These are phyloP conservation scores for Lasiodiplodia sp. DNA, from an alignment of 2,329 filamentous ascomycete genomes.

Conservation along the genomic window DNA sequence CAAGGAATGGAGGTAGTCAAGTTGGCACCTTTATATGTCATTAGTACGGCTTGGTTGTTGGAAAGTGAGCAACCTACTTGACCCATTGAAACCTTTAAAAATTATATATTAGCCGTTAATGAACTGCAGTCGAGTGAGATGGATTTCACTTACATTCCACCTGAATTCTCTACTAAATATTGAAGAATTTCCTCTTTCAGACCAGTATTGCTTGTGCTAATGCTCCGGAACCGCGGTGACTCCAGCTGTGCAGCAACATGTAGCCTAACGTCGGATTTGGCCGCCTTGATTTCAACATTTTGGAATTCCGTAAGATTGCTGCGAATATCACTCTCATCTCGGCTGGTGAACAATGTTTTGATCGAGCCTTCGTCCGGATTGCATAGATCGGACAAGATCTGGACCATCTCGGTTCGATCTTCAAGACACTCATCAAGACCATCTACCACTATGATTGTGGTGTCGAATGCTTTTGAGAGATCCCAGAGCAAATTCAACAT, in stretches of 20 bases:
- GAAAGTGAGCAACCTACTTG: neutral
- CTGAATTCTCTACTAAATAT: neutral
- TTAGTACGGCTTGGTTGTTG: neutral
- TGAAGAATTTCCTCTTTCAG: slow-evolving; percentile 1
- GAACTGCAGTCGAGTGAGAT: neutral
- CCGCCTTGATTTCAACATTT: neutral
- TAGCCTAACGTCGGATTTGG: neutral
- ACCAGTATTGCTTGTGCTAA: neutral
- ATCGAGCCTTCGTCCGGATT: neutral
- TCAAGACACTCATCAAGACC: slow-evolving; percentile 8
- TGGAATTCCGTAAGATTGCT: neutral
- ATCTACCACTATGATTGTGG: neutral
- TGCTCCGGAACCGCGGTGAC: neutral
- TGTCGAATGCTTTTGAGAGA: neutral
- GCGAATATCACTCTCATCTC: neutral
- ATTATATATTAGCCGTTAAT: neutral
- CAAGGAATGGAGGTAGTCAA: neutral
- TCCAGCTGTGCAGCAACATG: slow-evolving; percentile 4
- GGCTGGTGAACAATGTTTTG: neutral
- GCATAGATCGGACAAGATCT: neutral
- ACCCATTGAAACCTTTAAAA: slow-evolving; percentile 17
- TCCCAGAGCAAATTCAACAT: neutral
- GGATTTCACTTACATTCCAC: slow-evolving; percentile 10
- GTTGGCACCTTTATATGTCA: neutral
- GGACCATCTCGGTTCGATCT: neutral